Evolutionary conservation across 2,329 filamentous ascomycete genomes (phyloP), one percentile per base, ranked within the genome.

Genomic region (Ceratocystis lukuohia): DNA sequence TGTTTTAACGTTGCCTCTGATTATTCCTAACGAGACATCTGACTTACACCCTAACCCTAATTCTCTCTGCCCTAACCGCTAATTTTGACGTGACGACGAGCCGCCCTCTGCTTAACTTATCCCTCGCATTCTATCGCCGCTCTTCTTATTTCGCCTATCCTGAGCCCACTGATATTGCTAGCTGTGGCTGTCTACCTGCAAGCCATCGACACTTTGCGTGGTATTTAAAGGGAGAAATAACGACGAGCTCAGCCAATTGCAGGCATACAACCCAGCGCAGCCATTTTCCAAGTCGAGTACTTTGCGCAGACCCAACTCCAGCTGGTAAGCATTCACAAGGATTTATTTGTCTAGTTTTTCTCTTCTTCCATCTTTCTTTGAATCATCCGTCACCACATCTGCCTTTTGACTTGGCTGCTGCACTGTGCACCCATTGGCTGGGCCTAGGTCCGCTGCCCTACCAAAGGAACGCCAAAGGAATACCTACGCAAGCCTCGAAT

Each of bases 381-480:
- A 10, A 17, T 17, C 10, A 7, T 57, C 25, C 53, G 15, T 57
- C 20, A 17, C 17, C 8, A 30, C 17, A 5, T 28, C 25, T 28
- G 6, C 3, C 10, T 17, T n/a, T 33, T 3, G 2, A 59, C n/a
- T 59, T 37, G 20, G 22, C 56, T 20, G 20, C 28, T 33, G 28
- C 56, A 59, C 28, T 15, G 28, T 59, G 30, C 56, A 30, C 56
- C 56, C 56, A 8, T 30, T 59, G 20, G 50, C 17, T 25, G 22
- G 20, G 50, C 12, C 17, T 22, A 22, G 48, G 20, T 22, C 48
- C 12, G 22, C 20, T 25, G 53, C 53, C 53, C 53, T 57, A 25
- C 53, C 53, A 57, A 57, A 57, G 53, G 53, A 33, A 57, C 53
- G 22, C 53, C 53, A 37, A 37, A n/a, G 33, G 56, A 59, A 17